Base-by-base conservation (phyloP, 2,329 filamentous ascomycete species). In the Diplodia intermedia region DNA sequence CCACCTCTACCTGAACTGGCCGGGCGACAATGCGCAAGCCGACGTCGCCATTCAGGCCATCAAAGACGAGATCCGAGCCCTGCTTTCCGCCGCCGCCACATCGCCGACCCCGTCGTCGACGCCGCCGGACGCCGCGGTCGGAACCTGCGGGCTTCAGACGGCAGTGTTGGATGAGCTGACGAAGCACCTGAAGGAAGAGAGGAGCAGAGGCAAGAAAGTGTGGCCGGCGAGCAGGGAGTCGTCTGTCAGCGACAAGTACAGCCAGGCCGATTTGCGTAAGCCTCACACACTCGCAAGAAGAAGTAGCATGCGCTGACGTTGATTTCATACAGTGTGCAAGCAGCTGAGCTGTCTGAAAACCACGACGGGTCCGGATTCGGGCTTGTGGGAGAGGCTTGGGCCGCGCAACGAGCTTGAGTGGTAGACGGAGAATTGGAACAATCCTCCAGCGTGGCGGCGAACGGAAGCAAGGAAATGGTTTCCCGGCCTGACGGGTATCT, bases 131-230 rank as follows among this genome's bases (percentile, higher is more conserved):
- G 68, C 54, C 4, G 66, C 50, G 56, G 50, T 2, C 6, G 40
- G 47, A 33, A 2, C 6, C 33, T 5, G 2, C 15, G 53, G 33
- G 36, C 70, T 69, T 29, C 69, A 70, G 55, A 62, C 38, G 18
- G 69, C 20, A 18, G 68, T 73, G 4, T 57, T 73, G 26, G 61
- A 67, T 6, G n/a, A 70, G 4, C 40, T 78, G 63, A 72, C 72
- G 53, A 70, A 69, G 2, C 75, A 78, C 68, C 61, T 73, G 14
- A 73, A 69, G 53, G 70, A 70, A 18, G 76, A 77, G 66, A 70
- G 73, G 43, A 67, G 70, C 49, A 67, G 61, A 18, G 73, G 75
- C 1, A 60, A 60, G 20, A 69, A 75, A 61, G 73, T 77, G 14
- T 73, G 72, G 55, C 75, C 75, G 1, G 73, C 71, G 12, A 69